phyloP scores from a whole-genome alignment of 1,139 yeast species.

The Kazachstania sp. region DNA sequence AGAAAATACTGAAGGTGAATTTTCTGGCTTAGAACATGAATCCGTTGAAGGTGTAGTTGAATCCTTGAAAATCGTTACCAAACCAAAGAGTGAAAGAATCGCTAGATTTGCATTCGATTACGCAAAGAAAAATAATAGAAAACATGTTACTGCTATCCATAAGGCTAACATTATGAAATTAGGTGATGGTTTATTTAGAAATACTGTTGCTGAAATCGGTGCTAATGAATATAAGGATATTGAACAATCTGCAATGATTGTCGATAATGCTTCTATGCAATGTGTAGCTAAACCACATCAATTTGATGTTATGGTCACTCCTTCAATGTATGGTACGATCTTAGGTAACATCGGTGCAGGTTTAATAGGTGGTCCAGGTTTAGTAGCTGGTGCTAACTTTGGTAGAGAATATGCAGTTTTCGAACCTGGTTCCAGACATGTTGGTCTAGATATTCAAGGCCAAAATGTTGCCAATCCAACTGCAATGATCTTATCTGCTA shows the following conservation, averaged over 20 bases:
- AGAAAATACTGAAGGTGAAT: conserved; percentile 98
- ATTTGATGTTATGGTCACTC: conserved; percentile 94
- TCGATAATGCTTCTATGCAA: conserved; percentile 98
- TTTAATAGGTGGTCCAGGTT: conserved; percentile 96
- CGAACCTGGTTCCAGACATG: conserved; percentile 99
- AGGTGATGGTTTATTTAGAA: conserved; percentile 96
- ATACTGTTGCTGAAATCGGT: conserved; percentile 86
- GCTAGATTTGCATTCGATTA: conserved; percentile 97
- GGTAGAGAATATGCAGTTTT: conserved; percentile 97
- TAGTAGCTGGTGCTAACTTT: conserved; percentile 96
- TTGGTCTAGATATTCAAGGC: conserved; percentile 93
- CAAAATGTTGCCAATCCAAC: conserved; percentile 96
- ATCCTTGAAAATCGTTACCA: conserved; percentile 89
- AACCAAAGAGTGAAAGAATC: conserved; percentile 91
- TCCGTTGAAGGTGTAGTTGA: conserved; percentile 97
- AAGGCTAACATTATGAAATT: conserved; percentile 99
- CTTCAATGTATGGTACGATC: conserved; percentile 96
- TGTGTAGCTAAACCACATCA: conserved; percentile 98
- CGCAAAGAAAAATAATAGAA: conserved; percentile 86
- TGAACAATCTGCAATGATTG: conserved; percentile 84
- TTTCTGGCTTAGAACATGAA: conserved; percentile 96
- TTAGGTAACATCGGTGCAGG: conserved; percentile 98
- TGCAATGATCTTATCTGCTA: conserved; percentile 86
- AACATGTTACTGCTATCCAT: conserved; percentile 92
- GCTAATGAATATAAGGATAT: conserved; percentile 76